These are phyloP conservation scores for Pseudevernia furfuracea DNA, from an alignment of 495 filamentous ascomycete genomes.

Conservation along the genomic window DNA sequence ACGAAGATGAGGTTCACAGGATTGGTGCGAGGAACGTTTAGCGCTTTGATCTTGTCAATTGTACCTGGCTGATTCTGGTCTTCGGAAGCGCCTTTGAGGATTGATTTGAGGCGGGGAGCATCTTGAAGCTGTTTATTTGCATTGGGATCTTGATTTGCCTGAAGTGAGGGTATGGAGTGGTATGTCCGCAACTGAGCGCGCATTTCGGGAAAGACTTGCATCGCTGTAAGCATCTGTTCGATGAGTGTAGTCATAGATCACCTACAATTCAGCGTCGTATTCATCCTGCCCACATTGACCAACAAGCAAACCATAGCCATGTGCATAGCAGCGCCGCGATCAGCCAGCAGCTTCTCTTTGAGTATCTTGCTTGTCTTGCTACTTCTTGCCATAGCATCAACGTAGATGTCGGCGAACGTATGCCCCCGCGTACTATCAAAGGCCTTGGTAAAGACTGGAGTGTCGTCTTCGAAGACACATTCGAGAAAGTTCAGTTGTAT, in stretches of 20 bases:
- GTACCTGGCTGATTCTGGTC: constrained; percentile 82
- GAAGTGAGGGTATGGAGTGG: constrained; percentile 92
- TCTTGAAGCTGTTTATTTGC: constrained; percentile 98
- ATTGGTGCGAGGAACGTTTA: constrained; percentile 73
- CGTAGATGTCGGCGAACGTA: constrained; percentile 92
- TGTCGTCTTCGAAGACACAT: constrained; percentile 80
- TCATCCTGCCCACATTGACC: constrained; percentile 97
- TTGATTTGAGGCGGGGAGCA: constrained; percentile 91
- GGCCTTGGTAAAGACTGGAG: constrained; percentile 80
- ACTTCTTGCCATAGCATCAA: constrained; percentile 96
- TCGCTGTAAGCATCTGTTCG: neutral
- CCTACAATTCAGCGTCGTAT: constrained; percentile 94
- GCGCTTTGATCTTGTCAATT: constrained; percentile 68
- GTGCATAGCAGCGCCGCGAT: constrained; percentile 82
- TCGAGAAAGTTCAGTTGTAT: constrained; percentile 95
- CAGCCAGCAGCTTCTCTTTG: constrained; percentile 90
- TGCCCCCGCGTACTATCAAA: constrained; percentile 59
- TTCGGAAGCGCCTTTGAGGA: constrained; percentile 93
- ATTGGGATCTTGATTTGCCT: constrained; percentile 89
- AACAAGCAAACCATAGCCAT: constrained; percentile 99
- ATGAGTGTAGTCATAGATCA: constrained; percentile 14
- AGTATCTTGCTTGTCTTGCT: constrained; percentile 99
- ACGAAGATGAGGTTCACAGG: constrained; percentile 97
- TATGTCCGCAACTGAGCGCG: constrained; percentile 95
- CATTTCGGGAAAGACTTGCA: constrained; percentile 95